A percentile compares a stretch with the other conserved stretches of the same genome.
phyloP scores from a whole-genome alignment of 176 grass and related monocot genomes.

The Echinochloa phyllopogon region DNA sequence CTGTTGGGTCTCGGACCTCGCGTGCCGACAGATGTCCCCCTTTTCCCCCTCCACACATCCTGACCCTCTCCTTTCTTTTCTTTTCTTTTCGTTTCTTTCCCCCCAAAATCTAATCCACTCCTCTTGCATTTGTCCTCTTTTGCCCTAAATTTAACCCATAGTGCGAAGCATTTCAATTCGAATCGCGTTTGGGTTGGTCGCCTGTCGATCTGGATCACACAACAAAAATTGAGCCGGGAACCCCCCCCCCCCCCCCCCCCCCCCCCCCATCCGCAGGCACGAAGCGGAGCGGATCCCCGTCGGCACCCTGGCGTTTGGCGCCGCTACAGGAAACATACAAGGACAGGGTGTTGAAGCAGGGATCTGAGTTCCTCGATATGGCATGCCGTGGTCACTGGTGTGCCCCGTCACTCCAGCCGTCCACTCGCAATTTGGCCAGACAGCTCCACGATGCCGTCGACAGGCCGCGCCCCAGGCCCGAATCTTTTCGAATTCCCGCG shows the following conservation, averaged over 20 bases:
- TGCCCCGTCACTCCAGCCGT: constrained; percentile 50
- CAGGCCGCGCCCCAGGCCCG: constrained; percentile 36
- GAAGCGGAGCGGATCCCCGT: background rate
- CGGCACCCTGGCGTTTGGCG: background rate
- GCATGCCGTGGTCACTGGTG: constrained; percentile 25
- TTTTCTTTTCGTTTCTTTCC: no score
- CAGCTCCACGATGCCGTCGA: constrained; percentile 45
- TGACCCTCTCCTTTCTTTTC: background rate
- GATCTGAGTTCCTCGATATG: constrained; percentile 37
- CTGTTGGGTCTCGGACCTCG: background rate
- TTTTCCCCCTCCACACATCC: no score
- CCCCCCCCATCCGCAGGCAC: no score
- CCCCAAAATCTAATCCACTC: no score
- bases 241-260: no score
- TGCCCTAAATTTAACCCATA: background rate
- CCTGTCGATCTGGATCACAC: background rate
- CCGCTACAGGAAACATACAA: background rate
- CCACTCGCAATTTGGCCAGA: constrained; percentile 47
- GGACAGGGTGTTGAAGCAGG: background rate
- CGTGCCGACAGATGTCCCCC: background rate
- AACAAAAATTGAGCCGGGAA: background rate
- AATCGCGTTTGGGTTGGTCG: background rate
- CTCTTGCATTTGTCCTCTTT: background rate
- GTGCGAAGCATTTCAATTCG: background rate
- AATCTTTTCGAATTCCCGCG: constrained; percentile 48